Base-by-base conservation (phyloP, 257 asterid genomes). In the Misopates orontium region DNA sequence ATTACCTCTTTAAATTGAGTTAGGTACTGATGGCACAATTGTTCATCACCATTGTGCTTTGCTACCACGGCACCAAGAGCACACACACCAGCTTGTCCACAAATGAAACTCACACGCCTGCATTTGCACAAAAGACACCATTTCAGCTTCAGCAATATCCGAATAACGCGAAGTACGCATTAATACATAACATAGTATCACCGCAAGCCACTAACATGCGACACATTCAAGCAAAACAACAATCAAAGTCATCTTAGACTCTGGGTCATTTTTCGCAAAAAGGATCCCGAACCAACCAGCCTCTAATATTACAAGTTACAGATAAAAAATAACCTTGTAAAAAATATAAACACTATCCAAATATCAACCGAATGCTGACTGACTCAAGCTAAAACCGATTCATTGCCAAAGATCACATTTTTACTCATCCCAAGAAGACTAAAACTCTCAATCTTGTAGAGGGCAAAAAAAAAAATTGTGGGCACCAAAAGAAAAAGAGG, bases 1-100 rank as follows among this genome's bases (percentile, higher is more conserved):
- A 68, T 60, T 50, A 87, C 96, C 89, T 87, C 77, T 48, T 77
- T 73, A 75, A 90, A 82, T 69, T 73, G 77, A 10, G 80, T 74
- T 24, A 85, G 23, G 59, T 78, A 90, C 24, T 70, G 81, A 32
- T 67, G 78, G 68, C 82, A 84, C 59, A 83, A 71, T 45, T 60
- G 81, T 18, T 84, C 77, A 61, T 88, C 84, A 17, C 83, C 90
- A 36, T 10, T 67, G 71, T 71, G 88, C 76, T 76, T 80, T 45
- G 95, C 86, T 51, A 82, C 91, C 47, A 86, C 95, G 0, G 96
- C 94, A 70, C 95, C 96, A 62, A 91, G 90, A 55, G 96, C 89
- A 61, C 51, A 88, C 17, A 83, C 89, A 50, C 98, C 95, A 50
- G 91, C 90, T 59, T 68, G 76, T 50, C 98, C 96, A 15, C 90